These are phyloP conservation scores for Eremochloa ophiuroides DNA, from an alignment of 176 grass and related monocot species.

Conservation along the genomic window DNA sequence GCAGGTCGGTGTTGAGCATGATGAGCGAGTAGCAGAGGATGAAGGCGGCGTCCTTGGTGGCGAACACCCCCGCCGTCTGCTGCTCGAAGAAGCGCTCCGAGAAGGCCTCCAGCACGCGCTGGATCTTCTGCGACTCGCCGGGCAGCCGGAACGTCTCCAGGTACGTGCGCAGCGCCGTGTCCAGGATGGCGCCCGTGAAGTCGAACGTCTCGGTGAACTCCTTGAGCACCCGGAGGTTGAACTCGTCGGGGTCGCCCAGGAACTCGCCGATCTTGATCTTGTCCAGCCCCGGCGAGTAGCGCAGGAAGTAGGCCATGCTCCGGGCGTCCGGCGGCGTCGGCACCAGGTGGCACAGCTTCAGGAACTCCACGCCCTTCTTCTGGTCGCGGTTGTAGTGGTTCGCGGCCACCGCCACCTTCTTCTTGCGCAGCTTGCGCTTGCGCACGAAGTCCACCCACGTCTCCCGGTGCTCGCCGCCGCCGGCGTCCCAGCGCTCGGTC, in stretches of 20 bases:
- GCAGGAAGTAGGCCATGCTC: constrained; percentile 86
- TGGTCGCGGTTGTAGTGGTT: constrained; percentile 94
- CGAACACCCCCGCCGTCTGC: constrained; percentile 61
- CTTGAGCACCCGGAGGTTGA: constrained; percentile 64
- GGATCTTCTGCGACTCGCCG: constrained; percentile 97
- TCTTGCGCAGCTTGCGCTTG: constrained; percentile 74
- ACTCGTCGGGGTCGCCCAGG: constrained; percentile 80
- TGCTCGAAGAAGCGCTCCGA: constrained; percentile 83
- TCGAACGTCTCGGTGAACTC: constrained; percentile 85
- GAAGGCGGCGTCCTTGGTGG: constrained; percentile 74
- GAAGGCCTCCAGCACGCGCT: constrained; percentile 79
- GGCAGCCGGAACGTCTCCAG: constrained; percentile 87
- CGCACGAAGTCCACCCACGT: constrained; percentile 85
- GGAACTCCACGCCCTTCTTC: constrained; percentile 85
- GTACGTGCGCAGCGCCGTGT: constrained; percentile 71
- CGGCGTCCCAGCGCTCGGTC: constrained; percentile 46
- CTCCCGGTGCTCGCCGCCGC: constrained; percentile 14
- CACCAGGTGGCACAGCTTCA: constrained; percentile 68
- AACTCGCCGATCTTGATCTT: constrained; percentile 81
- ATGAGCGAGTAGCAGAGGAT: constrained; percentile 92
- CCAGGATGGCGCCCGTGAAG: constrained; percentile 68
- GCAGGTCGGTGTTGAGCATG: constrained; percentile 98
- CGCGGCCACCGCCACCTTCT: constrained; percentile 74
- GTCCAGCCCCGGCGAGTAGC: constrained; percentile 72
- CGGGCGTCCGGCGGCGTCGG: constrained; percentile 55